Conservation (phyloP, 306 rosid genomes). For the Quillaja saponaria region DNA sequence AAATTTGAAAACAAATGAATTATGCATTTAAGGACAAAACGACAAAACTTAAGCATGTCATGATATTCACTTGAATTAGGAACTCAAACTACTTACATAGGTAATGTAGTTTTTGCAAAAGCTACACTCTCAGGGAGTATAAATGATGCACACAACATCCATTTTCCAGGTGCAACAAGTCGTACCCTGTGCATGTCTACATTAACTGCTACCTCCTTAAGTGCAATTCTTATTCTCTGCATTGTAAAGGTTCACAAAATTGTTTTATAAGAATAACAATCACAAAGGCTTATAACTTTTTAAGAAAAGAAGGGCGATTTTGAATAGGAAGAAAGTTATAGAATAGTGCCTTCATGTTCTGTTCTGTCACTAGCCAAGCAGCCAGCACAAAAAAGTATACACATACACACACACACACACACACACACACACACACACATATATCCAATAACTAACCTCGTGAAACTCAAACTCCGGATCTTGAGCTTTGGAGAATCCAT, state of each 20-base stretch:
- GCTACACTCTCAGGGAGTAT: slow-evolving; percentile 79
- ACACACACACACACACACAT: too few relatives aligned
- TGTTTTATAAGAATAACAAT: background rate
- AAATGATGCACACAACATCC: slow-evolving; percentile 95
- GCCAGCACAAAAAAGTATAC: slow-evolving; percentile 18
- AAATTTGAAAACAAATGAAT: too few relatives aligned
- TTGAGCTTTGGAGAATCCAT: slow-evolving; percentile 90
- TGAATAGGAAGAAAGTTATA: background rate
- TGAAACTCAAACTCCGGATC: slow-evolving; percentile 98
- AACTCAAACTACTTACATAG: too few relatives aligned
- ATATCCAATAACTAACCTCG: slow-evolving; percentile 49
- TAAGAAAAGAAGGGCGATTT: background rate
- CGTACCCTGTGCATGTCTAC: slow-evolving; percentile 82
- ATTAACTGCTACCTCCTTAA: slow-evolving; percentile 72
- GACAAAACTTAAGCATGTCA: too few relatives aligned
- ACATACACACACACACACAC: too few relatives aligned
- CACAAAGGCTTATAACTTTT: too few relatives aligned
- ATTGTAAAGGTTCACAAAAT: slow-evolving; percentile 27
- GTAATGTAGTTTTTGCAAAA: slow-evolving; percentile 41
- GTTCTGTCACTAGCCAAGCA: slow-evolving; percentile 9
- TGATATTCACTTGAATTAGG: too few relatives aligned
- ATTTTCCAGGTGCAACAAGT: slow-evolving; percentile 91
- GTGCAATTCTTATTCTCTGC: slow-evolving; percentile 83
- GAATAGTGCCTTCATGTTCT: background rate
- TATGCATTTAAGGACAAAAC: too few relatives aligned